Evolutionary conservation across 2,329 filamentous ascomycete species (phyloP).

Genomic region (Hyphodiscus sp.): DNA sequence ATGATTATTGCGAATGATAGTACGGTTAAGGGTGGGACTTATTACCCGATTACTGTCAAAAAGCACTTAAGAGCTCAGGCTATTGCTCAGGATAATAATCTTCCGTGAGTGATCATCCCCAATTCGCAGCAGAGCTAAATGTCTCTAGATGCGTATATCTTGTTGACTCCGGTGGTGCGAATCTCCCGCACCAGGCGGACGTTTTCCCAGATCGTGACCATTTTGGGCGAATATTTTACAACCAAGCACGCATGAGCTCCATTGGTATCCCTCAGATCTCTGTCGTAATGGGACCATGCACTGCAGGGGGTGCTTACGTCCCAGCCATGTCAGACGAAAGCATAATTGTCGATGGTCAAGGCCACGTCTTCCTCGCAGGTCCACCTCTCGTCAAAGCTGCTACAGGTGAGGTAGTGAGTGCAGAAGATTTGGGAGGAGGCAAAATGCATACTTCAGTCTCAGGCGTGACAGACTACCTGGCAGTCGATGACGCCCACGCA

Average conservation of each 20-base stretch:
- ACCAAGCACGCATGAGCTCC: slow-evolving; percentile 89
- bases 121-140: neutral
- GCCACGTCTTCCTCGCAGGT: slow-evolving; percentile 95
- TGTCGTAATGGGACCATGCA: slow-evolving; percentile 96
- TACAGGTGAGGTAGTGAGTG: slow-evolving; percentile 84
- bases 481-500: slow-evolving; percentile 89
- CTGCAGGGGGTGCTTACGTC: slow-evolving; percentile 90
- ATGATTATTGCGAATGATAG: slow-evolving; percentile 94
- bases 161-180: slow-evolving; percentile 91
- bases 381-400: slow-evolving; percentile 93
- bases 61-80: slow-evolving; percentile 92
- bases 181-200: slow-evolving; percentile 89
- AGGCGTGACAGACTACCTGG: slow-evolving; percentile 91
- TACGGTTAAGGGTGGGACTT: slow-evolving; percentile 95
- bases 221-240: slow-evolving; percentile 94
- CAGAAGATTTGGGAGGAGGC: slow-evolving; percentile 86
- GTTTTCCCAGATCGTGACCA: slow-evolving; percentile 94
- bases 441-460: slow-evolving; percentile 85
- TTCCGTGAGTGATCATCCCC: slow-evolving; percentile 44
- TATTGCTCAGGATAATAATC: slow-evolving; percentile 79
- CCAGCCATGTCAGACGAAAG: slow-evolving; percentile 96
- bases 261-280: slow-evolving; percentile 87
- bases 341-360: slow-evolving; percentile 92
- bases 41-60: slow-evolving; percentile 95
- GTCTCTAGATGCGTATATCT: slow-evolving; percentile 74